Conservation (phyloP, 768 basidiomycete species). For the Russula emetica region DNA sequence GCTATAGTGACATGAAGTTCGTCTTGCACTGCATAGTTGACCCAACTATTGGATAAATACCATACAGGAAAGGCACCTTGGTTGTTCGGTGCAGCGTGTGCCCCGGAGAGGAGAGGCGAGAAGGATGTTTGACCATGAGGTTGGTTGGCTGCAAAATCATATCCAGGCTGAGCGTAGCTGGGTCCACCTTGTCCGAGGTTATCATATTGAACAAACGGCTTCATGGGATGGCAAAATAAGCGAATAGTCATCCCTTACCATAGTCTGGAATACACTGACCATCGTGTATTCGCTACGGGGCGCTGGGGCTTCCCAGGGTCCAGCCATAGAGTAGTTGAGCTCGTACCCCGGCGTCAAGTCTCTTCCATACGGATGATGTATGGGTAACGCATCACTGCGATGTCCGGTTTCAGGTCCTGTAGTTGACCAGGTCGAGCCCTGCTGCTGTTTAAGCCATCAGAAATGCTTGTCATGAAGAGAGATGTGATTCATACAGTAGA, state of each 20-base stretch:
- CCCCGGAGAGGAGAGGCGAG: not conserved
- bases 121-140: not conserved
- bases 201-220: not conserved
- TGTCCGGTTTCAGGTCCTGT: not conserved
- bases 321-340: not conserved
- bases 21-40: not conserved
- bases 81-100: not conserved
- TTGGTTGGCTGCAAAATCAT: not conserved
- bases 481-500: not conserved
- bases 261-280: not conserved
- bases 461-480: not conserved
- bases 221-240: not conserved
- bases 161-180: not conserved
- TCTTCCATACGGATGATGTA: not conserved
- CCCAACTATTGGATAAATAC: not conserved
- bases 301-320: not conserved
- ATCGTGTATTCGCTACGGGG: not conserved
- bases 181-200: not conserved
- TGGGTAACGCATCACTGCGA: not conserved
- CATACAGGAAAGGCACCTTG: not conserved
- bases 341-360: not conserved
- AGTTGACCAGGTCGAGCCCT: not conserved
- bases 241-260: not conserved
- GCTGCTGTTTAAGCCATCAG: not conserved
- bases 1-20: conserved; percentile 8